A percentile compares a stretch with the other conserved stretches of the same genome.
Evolutionary conservation across 805 yeast species (phyloP).

Genomic region (Candida ortonii): DNA sequence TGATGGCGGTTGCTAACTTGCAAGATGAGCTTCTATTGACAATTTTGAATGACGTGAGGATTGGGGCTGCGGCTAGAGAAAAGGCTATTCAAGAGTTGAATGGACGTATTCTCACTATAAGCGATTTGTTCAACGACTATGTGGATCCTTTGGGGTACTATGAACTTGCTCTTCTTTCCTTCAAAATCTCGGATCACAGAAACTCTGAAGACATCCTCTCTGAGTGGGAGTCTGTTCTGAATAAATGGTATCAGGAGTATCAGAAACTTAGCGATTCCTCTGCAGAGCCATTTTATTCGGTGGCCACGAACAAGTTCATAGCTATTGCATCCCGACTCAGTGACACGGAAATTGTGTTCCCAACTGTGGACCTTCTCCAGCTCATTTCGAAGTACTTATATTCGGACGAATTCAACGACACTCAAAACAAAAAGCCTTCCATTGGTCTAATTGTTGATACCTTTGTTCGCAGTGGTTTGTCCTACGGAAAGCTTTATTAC

Average conservation of each 20-base stretch:
- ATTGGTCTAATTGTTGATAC: constrained; percentile 59
- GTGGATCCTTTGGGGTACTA: constrained; percentile 87
- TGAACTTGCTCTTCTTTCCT: constrained; percentile 73
- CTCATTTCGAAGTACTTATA: constrained; percentile 56
- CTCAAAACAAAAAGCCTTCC: constrained; percentile 15
- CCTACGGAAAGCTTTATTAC: constrained; percentile 63
- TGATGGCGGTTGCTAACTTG: constrained; percentile 80
- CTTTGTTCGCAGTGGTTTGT: constrained; percentile 61
- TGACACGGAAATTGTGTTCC: constrained; percentile 75
- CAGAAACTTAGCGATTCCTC: constrained; percentile 17
- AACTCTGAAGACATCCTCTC: constrained; percentile 77
- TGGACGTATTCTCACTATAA: constrained; percentile 62
- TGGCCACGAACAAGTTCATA: constrained; percentile 38
- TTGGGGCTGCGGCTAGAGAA: constrained; percentile 46
- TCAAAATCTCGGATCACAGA: constrained; percentile 81
- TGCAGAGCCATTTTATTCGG: constrained; percentile 39
- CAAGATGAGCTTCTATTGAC: constrained; percentile 64
- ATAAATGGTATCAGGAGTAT: constrained; percentile 41
- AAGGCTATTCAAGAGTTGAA: constrained; percentile 55
- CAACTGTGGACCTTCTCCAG: constrained; percentile 67
- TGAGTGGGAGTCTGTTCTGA: constrained; percentile 76
- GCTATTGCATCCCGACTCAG: constrained; percentile 57
- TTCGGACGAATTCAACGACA: constrained; percentile 16
- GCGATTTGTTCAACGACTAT: constrained; percentile 79
- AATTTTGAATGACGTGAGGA: constrained; percentile 50